Base-by-base conservation (phyloP, 2,329 filamentous ascomycete genomes). In the Phialophora macrospora region DNA sequence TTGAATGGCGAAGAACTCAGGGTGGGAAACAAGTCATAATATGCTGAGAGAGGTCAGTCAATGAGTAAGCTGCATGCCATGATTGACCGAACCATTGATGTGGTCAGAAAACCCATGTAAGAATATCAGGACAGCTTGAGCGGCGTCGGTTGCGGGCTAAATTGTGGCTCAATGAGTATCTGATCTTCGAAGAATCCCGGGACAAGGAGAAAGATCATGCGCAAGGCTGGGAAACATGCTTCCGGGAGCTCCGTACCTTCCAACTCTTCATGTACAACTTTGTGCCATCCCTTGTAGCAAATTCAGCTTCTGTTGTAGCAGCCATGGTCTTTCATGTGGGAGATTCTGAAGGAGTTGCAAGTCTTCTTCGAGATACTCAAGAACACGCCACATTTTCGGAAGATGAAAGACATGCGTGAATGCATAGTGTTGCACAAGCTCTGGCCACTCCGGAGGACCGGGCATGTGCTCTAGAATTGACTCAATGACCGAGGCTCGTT, bases 31-130 rank as follows among this genome's bases (percentile, higher is more conserved):
- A 97, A 85, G 62, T 84, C 83, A 74, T 88, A 85, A 80, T 97
- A 96, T 65, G 87, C 86, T 66, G 38, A 38, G 9, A 20, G 22
- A 32, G 44, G 20, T 32, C 46, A 49, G 63, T 60, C 26, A 54
- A 28, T 8, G 8, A 68, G 54, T 22, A 56, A 30, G 17, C 58
- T 17, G 46, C 26, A 24, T 46, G 32, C 44, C 41, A 38, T 22
- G 58, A n/a, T 7, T 38, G n/a, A 9, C 32, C 32, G 44, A 64
- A 69, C 67, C 67, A 51, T 69, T 67, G 38, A 69, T 67, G 24
- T 69, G 67, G 78, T 97, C 93, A 77, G 88, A 92, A 83, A 93
- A 97, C 73, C 93, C 93, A 79, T 97, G 93, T 69, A 97, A 81
- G 78, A 96, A 90, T 73, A 95, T 83, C 57, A 96, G 77, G 71